Percentiles rank a stretch among this genome's conserved stretches.
These are phyloP conservation scores for Kurtzmaniella cleridarum DNA, from an alignment of 805 yeast species.

Conservation along the genomic window DNA sequence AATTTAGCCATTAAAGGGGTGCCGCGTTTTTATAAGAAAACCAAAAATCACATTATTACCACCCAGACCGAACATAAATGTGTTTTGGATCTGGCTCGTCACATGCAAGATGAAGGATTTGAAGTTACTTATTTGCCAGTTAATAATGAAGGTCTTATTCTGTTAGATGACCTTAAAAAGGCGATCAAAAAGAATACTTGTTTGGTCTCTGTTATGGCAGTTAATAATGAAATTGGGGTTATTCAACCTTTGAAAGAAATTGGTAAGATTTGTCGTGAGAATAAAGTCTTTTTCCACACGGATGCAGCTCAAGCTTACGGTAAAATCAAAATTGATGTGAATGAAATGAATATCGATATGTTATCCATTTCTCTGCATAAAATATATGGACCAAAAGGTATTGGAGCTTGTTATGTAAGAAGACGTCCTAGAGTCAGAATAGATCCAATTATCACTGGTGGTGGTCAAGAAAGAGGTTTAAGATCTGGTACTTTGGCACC, in stretches of 20 bases:
- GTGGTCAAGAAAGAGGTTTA: constrained; percentile 98
- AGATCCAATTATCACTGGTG: constrained; percentile 93
- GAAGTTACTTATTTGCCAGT: constrained; percentile 94
- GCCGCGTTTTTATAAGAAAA: constrained; percentile 83
- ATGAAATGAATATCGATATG: constrained; percentile 86
- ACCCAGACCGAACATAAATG: constrained; percentile 98
- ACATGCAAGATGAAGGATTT: constrained; percentile 93
- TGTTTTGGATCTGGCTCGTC: constrained; percentile 94
- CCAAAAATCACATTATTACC: constrained; percentile 91
- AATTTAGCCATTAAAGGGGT: constrained; percentile 95
- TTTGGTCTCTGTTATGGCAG: constrained; percentile 92
- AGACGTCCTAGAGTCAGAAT: constrained; percentile 97
- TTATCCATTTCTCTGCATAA: constrained; percentile 94
- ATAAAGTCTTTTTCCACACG: constrained; percentile 94
- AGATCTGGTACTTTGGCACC: constrained; percentile 97
- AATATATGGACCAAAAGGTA: constrained; percentile 96
- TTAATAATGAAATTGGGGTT: constrained; percentile 97
- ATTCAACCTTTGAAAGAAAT: constrained; percentile 94
- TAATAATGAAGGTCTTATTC: constrained; percentile 69
- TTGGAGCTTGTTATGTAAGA: constrained; percentile 92
- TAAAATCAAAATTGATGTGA: constrained; percentile 87
- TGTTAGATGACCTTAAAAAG: constrained; percentile 68
- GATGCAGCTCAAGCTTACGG: constrained; percentile 98
- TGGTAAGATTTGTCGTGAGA: constrained; percentile 76
- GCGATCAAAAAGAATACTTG: constrained; percentile 89